Evolutionary conservation across 805 yeast species (phyloP).

Genomic region (Gaillardinia entomophila): DNA sequence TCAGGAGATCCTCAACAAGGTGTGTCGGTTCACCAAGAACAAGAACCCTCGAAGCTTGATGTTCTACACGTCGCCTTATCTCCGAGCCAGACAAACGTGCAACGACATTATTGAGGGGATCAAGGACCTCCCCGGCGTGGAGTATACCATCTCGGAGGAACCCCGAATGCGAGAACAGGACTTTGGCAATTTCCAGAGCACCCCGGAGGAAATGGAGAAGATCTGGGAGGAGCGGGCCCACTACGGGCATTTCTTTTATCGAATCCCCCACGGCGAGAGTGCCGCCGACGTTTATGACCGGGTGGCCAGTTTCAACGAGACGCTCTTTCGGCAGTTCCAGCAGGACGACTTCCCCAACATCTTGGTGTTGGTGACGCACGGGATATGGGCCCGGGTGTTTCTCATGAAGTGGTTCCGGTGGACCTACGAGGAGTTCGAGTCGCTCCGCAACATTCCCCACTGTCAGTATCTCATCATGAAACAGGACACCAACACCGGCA

Average conservation of each 20-base stretch:
- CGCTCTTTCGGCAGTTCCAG: slow-evolving; percentile 75
- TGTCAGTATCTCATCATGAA: slow-evolving; percentile 82
- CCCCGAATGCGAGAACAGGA: slow-evolving; percentile 93
- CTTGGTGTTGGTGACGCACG: slow-evolving; percentile 83
- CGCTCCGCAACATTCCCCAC: slow-evolving; percentile 75
- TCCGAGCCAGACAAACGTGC: slow-evolving; percentile 79
- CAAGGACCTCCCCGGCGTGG: slow-evolving; percentile 35
- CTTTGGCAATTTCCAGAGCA: slow-evolving; percentile 87
- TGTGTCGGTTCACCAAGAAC: slow-evolving; percentile 3
- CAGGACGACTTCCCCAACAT: slow-evolving; percentile 69
- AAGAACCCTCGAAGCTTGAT: slow-evolving; percentile 39
- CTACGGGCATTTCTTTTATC: slow-evolving; percentile 74
- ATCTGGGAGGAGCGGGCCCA: slow-evolving; percentile 82
- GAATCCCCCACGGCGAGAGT: slow-evolving; percentile 91
- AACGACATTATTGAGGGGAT: slow-evolving; percentile 60
- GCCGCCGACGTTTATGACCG: slow-evolving; percentile 96
- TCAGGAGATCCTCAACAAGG: slow-evolving; percentile 27
- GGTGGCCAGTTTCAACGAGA: slow-evolving; percentile 84
- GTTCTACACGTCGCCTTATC: slow-evolving; percentile 83
- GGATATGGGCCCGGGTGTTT: slow-evolving; percentile 90
- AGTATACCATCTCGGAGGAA: slow-evolving; percentile 67
- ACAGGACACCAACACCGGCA: slow-evolving; percentile 39
- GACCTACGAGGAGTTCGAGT: slow-evolving; percentile 86
- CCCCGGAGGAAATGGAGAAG: slow-evolving; percentile 67
- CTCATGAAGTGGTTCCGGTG: slow-evolving; percentile 93